Percentiles rank a stretch among this genome's conserved stretches.
phyloP scores from a whole-genome alignment of 805 yeast genomes.

The Saturnispora gosingensis region DNA sequence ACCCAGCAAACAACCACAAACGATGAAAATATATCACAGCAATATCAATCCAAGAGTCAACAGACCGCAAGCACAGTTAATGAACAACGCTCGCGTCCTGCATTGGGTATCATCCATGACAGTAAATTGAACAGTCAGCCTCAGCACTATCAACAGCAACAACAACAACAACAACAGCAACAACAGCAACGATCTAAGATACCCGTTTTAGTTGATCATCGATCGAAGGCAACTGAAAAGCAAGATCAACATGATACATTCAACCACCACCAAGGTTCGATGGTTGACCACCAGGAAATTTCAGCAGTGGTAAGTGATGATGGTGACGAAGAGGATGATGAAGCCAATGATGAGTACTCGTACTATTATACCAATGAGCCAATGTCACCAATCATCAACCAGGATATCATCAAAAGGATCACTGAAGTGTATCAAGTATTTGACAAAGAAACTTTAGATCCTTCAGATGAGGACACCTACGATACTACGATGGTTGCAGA shows the following conservation, averaged over 20 bases:
- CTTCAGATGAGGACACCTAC: constrained; percentile 72
- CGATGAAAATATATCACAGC: constrained; percentile 20
- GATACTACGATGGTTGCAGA: constrained; percentile 91
- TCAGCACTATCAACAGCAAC: constrained; percentile 5
- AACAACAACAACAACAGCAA: background rate
- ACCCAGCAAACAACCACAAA: constrained; percentile 9
- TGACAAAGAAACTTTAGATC: constrained; percentile 47
- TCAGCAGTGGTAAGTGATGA: constrained; percentile 1
- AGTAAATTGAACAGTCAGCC: constrained; percentile 17
- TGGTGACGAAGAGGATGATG: constrained; percentile 7
- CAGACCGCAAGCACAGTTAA: background rate
- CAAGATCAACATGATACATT: background rate
- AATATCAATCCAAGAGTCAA: background rate
- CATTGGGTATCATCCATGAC: constrained; percentile 23
- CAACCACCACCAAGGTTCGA: background rate
- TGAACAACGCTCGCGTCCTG: constrained; percentile 17
- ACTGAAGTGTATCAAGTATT: constrained; percentile 42
- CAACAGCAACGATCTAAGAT: constrained; percentile 10
- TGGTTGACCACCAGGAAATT: background rate
- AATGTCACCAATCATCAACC: constrained; percentile 49
- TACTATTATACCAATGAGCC: constrained; percentile 31
- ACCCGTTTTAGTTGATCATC: constrained; percentile 14
- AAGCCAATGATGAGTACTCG: constrained; percentile 19
- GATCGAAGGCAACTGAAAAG: background rate
- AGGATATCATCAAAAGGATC: constrained; percentile 40